Evolutionary conservation across 73 alveolate genomes (phyloP), one percentile per base, ranked within the genome.

Genomic region (Paramecium tetraurelia): DNA sequence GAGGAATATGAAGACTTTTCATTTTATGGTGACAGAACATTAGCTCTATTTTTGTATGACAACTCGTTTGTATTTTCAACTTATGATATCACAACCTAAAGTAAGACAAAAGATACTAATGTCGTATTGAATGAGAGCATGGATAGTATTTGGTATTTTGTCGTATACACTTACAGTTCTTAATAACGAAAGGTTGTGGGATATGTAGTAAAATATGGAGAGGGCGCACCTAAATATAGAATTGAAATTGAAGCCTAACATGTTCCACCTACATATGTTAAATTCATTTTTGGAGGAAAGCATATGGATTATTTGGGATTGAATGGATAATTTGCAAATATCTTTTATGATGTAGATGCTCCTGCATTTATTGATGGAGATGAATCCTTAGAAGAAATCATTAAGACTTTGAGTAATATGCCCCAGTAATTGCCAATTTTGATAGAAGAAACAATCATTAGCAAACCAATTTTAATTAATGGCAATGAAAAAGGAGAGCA

Each of bases 341-440:
- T 80, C 18, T 80, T 44, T 80, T 41, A 43, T 80, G 90, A 80
- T 48, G 29, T 80, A 6, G 90, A 80, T 80, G 90, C 90, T 24
- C 90, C 90, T 44, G 90, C 90, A 14, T 80, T 80, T 48, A 80
- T 80, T 44, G 90, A 80, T 80, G 57, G 50, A 22, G 90, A 40
- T 41, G 90, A 80, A 1, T 58, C 43, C 5, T 22, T 80, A 9
- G 57, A 41, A 44, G 75, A 80, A 43, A 46, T 22, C 7, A 80
- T 80, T 20, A 35, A 40, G 27, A 21, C 18, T 43, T 22, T 48
- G 14, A 80, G 48, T 80, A 27, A 80, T 44, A 29, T 41, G 48
- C 75, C 70, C 2, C 12, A 33, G 46, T 12, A 22, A 80, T n/a
- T 44, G 18, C 48, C 70, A 44, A 41, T 27, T 12, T 44, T 41